A percentile compares a stretch with the other conserved stretches of the same genome.
These are phyloP conservation scores for Nannochloris sp. DNA, from an alignment of 139 green algal species.

Conservation along the genomic window DNA sequence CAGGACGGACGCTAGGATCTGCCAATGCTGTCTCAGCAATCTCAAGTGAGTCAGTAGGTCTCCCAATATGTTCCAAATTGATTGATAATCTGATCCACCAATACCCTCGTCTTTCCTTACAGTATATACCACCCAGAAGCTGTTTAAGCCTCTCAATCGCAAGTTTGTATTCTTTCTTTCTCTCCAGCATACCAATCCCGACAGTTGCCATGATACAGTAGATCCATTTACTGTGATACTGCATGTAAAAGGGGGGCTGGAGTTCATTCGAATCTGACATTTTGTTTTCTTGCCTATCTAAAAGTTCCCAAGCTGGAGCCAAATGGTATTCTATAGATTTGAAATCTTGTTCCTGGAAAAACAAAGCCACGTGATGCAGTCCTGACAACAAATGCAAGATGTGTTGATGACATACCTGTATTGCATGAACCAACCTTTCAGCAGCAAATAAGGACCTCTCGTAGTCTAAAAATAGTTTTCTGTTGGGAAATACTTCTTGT, in stretches of 20 bases:
- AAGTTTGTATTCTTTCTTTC: slow-evolving; percentile 39
- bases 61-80: slow-evolving; percentile 57
- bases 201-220: slow-evolving; percentile 60
- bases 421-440: slow-evolving; percentile 31
- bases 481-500: slow-evolving; percentile 29
- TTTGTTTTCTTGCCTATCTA: slow-evolving; percentile 27
- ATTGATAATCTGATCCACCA: slow-evolving; percentile 75
- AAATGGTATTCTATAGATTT: slow-evolving; percentile 25
- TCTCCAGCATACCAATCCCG: slow-evolving; percentile 65
- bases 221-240: slow-evolving; percentile 31
- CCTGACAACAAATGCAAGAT: too few relatives aligned
- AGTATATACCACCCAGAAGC: slow-evolving; percentile 65
- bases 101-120: slow-evolving; percentile 47
- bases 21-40: slow-evolving; percentile 55
- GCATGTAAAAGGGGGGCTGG: not conserved
- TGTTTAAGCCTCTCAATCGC: slow-evolving; percentile 48
- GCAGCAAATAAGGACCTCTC: slow-evolving; percentile 53
- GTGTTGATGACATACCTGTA: slow-evolving; percentile 28
- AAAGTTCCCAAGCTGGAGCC: slow-evolving; percentile 17
- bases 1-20: slow-evolving; percentile 59
- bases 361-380: not conserved
- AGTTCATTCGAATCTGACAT: not conserved
- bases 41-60: slow-evolving; percentile 41
- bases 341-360: slow-evolving; percentile 18
- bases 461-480: slow-evolving; percentile 57